Conservation (phyloP, 2,329 filamentous ascomycete genomes). For the Xylariaceae sp. region DNA sequence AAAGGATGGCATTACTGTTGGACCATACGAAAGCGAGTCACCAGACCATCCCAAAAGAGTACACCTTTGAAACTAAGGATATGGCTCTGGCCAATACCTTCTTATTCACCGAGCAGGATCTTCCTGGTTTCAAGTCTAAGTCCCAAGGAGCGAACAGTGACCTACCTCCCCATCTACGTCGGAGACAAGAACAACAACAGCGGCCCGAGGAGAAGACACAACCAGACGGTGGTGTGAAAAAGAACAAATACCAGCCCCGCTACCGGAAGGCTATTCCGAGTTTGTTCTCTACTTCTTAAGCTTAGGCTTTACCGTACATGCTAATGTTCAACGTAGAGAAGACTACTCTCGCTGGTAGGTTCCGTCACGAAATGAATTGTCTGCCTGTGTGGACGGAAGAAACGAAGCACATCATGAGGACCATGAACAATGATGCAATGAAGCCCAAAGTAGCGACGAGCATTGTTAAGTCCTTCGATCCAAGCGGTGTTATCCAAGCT, state of each 20-base stretch:
- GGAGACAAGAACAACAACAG: conserved; percentile 50
- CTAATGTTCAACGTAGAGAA: conserved; percentile 62
- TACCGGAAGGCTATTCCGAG: conserved; percentile 77
- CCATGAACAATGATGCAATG: conserved; percentile 64
- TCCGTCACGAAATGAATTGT: conserved; percentile 78
- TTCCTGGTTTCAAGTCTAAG: conserved; percentile 74
- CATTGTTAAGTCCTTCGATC: conserved; percentile 48
- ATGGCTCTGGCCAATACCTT: conserved; percentile 80
- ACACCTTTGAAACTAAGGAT: conserved; percentile 74
- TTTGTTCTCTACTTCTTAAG: conserved; percentile 48
- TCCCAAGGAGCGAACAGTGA: conserved; percentile 64
- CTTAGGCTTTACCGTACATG: conserved; percentile 1
- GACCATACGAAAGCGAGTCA: conserved; percentile 69
- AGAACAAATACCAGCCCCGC: conserved; percentile 61
- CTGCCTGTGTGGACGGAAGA: conserved; percentile 75
- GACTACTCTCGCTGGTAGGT: conserved; percentile 74
- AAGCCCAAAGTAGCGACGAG: conserved; percentile 64
- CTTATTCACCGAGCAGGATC: conserved; percentile 91
- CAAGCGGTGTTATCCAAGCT: conserved; percentile 62
- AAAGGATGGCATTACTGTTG: conserved; percentile 70
- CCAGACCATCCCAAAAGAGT: conserved; percentile 82
- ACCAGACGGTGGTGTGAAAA: conserved; percentile 53
- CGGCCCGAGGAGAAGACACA: conserved; percentile 52
- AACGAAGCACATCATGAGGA: conserved; percentile 66
- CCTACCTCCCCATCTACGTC: conserved; percentile 61